Base-by-base conservation (phyloP, 208 protist genomes). In the Leishmania turanica region DNA sequence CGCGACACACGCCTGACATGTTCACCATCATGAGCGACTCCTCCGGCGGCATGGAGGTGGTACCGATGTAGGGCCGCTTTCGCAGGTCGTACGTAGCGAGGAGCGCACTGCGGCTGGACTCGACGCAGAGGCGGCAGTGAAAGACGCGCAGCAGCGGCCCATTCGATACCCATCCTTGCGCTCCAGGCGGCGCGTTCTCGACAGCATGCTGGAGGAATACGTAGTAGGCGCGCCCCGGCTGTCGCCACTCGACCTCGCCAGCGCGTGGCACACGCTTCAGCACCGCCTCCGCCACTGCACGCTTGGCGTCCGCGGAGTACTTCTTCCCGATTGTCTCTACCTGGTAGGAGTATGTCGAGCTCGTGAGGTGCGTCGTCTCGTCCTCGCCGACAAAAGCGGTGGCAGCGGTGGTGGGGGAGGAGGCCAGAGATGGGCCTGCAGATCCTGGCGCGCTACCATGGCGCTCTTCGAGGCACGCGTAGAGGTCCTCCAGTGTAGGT, bases 11-110 rank as follows among this genome's bases (percentile, higher is more conserved):
- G 27, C 89, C 64, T n/a, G 88, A 92, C 75, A 97, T 74, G 83
- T 99, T 99, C 47, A 89, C 90, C 94, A 98, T 97, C 64, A 99
- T 75, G 31, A 99, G 84, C 3, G 95, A 92, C 75, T 98, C 92
- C 83, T 99, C 97, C 42, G 96, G 90, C n/a, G 97, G 93, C 98
- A 99, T 99, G 42, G 97, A 97, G 3, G 98, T 99, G 3, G 98
- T 99, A 74, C 98, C 98, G 78, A 99, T 93, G 88, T 99, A 99
- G 37, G 90, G 90, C 13, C 98, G 88, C n/a, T 81, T 85, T 64
- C 92, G 90, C 11, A 99, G 88, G 73, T 93, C 90, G 85, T 96
- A 99, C 53, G 62, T 81, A 27, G 90, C 79, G 8, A 98, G 89
- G 31, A 95, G 65, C 31, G 62, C 62, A 40, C 81, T 81, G 13